These are phyloP conservation scores for Herpetomonas samuelpessoai DNA, from an alignment of 208 protist genomes.

Conservation along the genomic window DNA sequence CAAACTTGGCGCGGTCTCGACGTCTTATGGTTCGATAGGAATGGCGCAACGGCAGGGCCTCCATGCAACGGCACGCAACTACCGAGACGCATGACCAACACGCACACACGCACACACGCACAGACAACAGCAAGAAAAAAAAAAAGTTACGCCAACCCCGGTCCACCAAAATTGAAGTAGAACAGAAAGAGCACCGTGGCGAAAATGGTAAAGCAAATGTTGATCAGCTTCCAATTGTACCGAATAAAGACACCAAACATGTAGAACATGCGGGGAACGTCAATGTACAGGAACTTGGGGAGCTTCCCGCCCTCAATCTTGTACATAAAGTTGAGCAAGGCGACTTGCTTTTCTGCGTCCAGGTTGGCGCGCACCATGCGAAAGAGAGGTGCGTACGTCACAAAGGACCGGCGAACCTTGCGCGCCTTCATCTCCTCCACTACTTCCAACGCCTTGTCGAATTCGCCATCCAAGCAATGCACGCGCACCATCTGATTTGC, in stretches of 20 bases:
- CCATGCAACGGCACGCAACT: not conserved
- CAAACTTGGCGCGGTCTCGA: too few species aligned
- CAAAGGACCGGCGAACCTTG: conserved; percentile 83
- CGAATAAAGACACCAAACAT: conserved; percentile 84
- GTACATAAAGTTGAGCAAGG: conserved; percentile 76
- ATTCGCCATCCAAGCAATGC: conserved; percentile 76
- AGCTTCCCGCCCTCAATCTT: conserved; percentile 68
- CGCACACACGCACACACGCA: not conserved
- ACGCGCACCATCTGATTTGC: conserved; percentile 87
- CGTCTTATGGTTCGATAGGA: too few species aligned
- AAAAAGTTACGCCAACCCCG: not conserved
- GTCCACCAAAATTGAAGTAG: conserved; percentile 15
- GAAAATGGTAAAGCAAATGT: conserved; percentile 49
- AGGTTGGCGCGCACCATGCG: conserved; percentile 60
- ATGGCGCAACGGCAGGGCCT: not conserved
- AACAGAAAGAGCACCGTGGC: conserved; percentile 37
- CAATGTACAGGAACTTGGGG: conserved; percentile 83
- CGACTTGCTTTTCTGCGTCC: conserved; percentile 64
- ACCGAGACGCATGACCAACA: not conserved
- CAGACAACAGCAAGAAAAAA: not conserved
- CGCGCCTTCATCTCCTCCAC: conserved; percentile 76
- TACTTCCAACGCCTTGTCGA: conserved; percentile 72
- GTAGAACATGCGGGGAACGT: conserved; percentile 83
- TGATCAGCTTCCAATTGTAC: conserved; percentile 87
- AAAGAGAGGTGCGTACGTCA: conserved; percentile 90